A percentile compares a stretch with the other conserved stretches of the same genome.
These are phyloP conservation scores for Prunus armeniaca DNA, from an alignment of 306 rosid species.

Conservation along the genomic window DNA sequence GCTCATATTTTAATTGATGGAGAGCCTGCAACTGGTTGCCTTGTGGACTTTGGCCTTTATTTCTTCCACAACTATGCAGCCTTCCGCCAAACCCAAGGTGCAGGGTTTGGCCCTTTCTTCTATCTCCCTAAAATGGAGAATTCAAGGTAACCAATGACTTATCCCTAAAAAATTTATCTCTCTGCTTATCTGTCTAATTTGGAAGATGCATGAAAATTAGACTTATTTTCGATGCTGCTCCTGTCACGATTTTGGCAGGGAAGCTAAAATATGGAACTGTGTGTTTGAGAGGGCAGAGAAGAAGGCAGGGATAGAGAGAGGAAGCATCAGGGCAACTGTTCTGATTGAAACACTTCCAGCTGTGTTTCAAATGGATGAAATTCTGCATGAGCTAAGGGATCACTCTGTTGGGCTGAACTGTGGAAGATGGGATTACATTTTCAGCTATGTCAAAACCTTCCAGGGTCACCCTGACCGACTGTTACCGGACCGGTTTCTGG, in stretches of 20 bases:
- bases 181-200: background rate
- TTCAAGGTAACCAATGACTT: slow-evolving; percentile 51
- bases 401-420: slow-evolving; percentile 86
- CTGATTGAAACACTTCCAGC: slow-evolving; percentile 91
- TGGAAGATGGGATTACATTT: slow-evolving; percentile 97
- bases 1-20: slow-evolving; percentile 85
- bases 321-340: slow-evolving; percentile 91
- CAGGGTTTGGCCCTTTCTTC: slow-evolving; percentile 88
- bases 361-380: slow-evolving; percentile 90
- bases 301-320: slow-evolving; percentile 64
- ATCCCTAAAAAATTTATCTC: too few relatives aligned
- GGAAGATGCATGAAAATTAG: background rate
- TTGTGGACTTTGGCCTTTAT: slow-evolving; percentile 87
- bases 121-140: slow-evolving; percentile 97
- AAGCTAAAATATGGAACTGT: slow-evolving; percentile 84
- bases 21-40: slow-evolving; percentile 79
- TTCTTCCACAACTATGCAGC: slow-evolving; percentile 61
- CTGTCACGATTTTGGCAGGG: slow-evolving; percentile 46
- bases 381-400: slow-evolving; percentile 82
- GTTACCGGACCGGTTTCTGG: slow-evolving; percentile 74
- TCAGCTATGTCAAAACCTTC: slow-evolving; percentile 93
- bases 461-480: slow-evolving; percentile 78
- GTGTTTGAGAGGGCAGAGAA: slow-evolving; percentile 88
- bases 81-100: slow-evolving; percentile 65
- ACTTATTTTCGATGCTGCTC: background rate